phyloP scores from a whole-genome alignment of 2,329 filamentous ascomycete genomes.

The Aspergillus sp. region DNA sequence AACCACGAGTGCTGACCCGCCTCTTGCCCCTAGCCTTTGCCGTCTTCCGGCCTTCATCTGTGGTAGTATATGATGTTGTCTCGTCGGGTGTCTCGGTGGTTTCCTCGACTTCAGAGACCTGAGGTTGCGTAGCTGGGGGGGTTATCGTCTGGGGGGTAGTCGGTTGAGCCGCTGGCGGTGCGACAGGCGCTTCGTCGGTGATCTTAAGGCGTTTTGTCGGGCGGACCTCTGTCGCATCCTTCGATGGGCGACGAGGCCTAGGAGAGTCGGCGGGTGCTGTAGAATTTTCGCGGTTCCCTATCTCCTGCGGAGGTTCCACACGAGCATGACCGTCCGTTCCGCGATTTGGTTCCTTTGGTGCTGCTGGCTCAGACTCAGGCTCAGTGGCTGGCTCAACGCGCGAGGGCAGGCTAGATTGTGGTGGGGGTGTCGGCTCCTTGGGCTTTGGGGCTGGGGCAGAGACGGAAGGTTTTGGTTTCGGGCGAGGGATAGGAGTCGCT shows the following conservation, averaged over 20 bases:
- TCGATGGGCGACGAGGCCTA: conserved; percentile 3
- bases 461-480: conserved; percentile 19
- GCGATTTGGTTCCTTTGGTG: conserved; percentile 8
- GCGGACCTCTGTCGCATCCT: conserved; percentile 11
- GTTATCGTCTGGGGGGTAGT: conserved; percentile 9
- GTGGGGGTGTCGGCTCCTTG: conserved; percentile 9
- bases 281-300: conserved; percentile 3
- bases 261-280: conserved; percentile 3
- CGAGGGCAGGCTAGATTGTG: conserved; percentile 8
- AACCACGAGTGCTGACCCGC: conserved; percentile 14
- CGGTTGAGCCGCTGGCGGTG: conserved; percentile 1
- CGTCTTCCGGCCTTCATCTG: conserved; percentile 13
- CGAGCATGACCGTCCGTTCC: conserved; percentile 2
- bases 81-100: conserved; percentile 11
- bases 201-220: conserved; percentile 22
- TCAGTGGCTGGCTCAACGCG: conserved; percentile 8
- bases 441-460: conserved; percentile 7
- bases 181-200: conserved; percentile 3
- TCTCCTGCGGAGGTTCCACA: conserved; percentile 4
- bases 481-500: conserved; percentile 18
- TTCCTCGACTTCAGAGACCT: conserved; percentile 12
- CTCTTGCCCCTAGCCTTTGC: conserved; percentile 17
- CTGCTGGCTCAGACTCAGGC: conserved; percentile 7
- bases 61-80: conserved; percentile 12
- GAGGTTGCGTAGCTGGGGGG: conserved; percentile 17